These are phyloP conservation scores for Boletus subcaerulescens DNA, from an alignment of 768 basidiomycete genomes.

Conservation along the genomic window DNA sequence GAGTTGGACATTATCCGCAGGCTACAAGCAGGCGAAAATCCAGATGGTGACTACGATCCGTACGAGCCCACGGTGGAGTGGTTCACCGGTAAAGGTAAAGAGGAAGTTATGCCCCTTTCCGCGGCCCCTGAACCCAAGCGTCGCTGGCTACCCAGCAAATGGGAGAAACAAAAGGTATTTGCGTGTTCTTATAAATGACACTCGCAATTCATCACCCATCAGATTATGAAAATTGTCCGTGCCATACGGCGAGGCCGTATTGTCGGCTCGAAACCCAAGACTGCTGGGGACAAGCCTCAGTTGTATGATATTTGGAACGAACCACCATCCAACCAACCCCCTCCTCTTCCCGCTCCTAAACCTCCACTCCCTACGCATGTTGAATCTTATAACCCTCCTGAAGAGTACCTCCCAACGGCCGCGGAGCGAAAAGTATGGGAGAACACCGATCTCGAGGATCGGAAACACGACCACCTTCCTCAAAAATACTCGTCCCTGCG, in stretches of 20 bases:
- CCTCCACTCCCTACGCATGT: slow-evolving; percentile 82
- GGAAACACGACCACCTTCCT: slow-evolving; percentile 86
- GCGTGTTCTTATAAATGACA: neutral
- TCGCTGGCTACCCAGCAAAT: slow-evolving; percentile 96
- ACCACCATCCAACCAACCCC: slow-evolving; percentile 66
- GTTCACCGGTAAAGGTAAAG: slow-evolving; percentile 96
- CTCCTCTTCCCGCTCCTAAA: slow-evolving; percentile 93
- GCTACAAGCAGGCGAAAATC: slow-evolving; percentile 87
- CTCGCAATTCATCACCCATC: slow-evolving; percentile 3
- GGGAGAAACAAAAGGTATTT: slow-evolving; percentile 97
- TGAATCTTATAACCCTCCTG: slow-evolving; percentile 99
- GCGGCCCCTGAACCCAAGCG: slow-evolving; percentile 93
- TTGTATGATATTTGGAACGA: slow-evolving; percentile 92
- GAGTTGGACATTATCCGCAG: slow-evolving; percentile 94
- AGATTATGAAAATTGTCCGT: slow-evolving; percentile 99
- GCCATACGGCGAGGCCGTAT: slow-evolving; percentile 97
- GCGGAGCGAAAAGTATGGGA: slow-evolving; percentile 84
- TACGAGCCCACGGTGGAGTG: slow-evolving; percentile 94
- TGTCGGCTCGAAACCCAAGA: slow-evolving; percentile 82
- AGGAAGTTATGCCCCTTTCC: slow-evolving; percentile 91
- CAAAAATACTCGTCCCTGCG: slow-evolving; percentile 82
- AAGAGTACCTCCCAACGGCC: slow-evolving; percentile 88
- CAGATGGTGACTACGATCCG: slow-evolving; percentile 86
- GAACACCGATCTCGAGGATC: slow-evolving; percentile 79
- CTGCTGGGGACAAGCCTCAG: slow-evolving; percentile 56